Percentiles rank a stretch among this genome's conserved stretches.
Conservation (phyloP, 805 yeast species). For the Yamadazyma insecticola region DNA sequence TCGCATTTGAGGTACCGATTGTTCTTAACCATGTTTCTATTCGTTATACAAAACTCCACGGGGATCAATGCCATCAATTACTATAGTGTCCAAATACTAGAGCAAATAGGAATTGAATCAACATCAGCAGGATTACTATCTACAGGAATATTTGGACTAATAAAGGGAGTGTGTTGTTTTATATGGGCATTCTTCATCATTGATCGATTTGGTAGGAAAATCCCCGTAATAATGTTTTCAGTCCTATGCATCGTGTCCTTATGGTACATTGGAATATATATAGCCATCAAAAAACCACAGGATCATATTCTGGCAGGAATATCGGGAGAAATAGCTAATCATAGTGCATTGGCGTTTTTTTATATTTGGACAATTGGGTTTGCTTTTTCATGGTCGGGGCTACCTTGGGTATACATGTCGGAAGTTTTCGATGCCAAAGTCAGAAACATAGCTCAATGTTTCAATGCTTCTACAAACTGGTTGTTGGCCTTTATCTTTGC, state of each 20-base stretch:
- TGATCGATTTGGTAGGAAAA: slow-evolving; percentile 44
- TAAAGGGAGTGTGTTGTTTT: slow-evolving; percentile 42
- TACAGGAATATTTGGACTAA: slow-evolving; percentile 50
- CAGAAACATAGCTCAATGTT: slow-evolving; percentile 37
- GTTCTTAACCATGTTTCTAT: slow-evolving; percentile 32
- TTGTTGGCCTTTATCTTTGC: slow-evolving; percentile 48
- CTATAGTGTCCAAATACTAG: slow-evolving; percentile 50
- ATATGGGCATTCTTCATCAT: slow-evolving; percentile 44
- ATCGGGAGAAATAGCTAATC: too few species aligned
- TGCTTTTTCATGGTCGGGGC: slow-evolving; percentile 43
- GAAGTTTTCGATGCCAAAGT: slow-evolving; percentile 43
- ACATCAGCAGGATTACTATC: slow-evolving; percentile 43
- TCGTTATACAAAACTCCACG: slow-evolving; percentile 42
- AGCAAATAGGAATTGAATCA: slow-evolving; percentile 45
- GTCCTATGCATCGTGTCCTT: slow-evolving; percentile 39
- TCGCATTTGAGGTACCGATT: slow-evolving; percentile 30
- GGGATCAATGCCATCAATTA: slow-evolving; percentile 50
- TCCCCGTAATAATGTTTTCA: slow-evolving; percentile 34
- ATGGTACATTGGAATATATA: slow-evolving; percentile 47
- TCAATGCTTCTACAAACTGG: slow-evolving; percentile 45
- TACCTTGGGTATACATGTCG: slow-evolving; percentile 44
- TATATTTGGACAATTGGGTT: slow-evolving; percentile 44
- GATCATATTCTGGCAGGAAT: too few species aligned
- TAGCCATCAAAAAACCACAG: too few species aligned
- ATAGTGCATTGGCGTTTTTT: slow-evolving; percentile 41